These are phyloP conservation scores for Aspergillus floridensis DNA, from an alignment of 2,329 filamentous ascomycete species.

Conservation along the genomic window DNA sequence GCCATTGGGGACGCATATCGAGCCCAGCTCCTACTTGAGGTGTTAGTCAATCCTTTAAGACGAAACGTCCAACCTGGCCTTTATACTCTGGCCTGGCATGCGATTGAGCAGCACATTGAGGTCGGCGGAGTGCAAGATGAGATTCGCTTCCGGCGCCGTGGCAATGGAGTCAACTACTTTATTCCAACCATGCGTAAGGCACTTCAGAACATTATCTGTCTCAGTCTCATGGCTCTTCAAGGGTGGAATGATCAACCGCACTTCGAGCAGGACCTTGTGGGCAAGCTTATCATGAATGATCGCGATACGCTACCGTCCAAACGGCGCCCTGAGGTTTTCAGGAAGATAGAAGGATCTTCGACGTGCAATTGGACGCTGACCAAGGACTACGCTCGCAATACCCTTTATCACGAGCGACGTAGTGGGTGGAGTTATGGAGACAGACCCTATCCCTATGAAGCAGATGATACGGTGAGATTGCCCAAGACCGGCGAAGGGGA, in stretches of 20 bases:
- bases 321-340: neutral
- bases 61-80: neutral
- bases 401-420: neutral
- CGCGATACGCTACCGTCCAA: neutral
- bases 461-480: constrained; percentile 14
- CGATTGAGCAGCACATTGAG: constrained; percentile 33
- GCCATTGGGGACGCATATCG: constrained; percentile 40
- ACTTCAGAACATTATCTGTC: constrained; percentile 29
- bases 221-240: constrained; percentile 31
- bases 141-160: constrained; percentile 19
- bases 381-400: neutral
- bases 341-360: too few relatives aligned
- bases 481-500: constrained; percentile 14
- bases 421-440: neutral
- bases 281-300: constrained; percentile 16
- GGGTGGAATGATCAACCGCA: constrained; percentile 30
- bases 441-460: constrained; percentile 30
- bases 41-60: constrained; percentile 19
- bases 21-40: constrained; percentile 33
- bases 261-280: constrained; percentile 19
- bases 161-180: constrained; percentile 31
- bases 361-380: neutral
- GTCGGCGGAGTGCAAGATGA: constrained; percentile 8
- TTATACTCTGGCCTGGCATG: constrained; percentile 26
- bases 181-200: constrained; percentile 29